Base-by-base conservation (phyloP, 2,329 filamentous ascomycete species). In the Cucurbitaria berberidis region DNA sequence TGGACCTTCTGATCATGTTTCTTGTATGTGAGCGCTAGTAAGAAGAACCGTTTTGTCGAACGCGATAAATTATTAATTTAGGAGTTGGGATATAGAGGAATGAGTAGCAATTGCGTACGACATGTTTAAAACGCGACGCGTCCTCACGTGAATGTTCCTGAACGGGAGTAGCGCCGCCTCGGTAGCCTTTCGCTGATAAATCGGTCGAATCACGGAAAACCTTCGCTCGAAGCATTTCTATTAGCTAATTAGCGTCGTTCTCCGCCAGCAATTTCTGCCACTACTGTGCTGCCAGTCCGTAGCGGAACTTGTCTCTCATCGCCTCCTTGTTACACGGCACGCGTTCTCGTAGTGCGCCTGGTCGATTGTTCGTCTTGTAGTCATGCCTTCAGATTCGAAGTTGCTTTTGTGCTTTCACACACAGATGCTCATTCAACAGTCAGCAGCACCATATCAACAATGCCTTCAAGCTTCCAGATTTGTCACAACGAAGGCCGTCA, bases 161-260 rank as follows among this genome's bases (percentile, higher is more conserved):
- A n/a, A n/a, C n/a, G n/a, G 24, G 24, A 26, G 24, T 26, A 26
- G 5, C 9, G 30, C n/a, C 18, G 15, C 5, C 19, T 39, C 36
- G 36, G 36, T 10, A 21, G 24, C 24, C 4, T 39, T 21, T 39
- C 36, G 36, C 15, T 5, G 19, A 5, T 24, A 5, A 15, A 7
- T 45, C 46, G 41, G 47, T 19, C 49, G 48, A 53, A 60, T 27
- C 49, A 13, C 42, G 51, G 53, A 32, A 34, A 16, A 45, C 15
- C 11, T 22, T 56, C 53, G 53, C 49, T 22, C 29, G 39, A 18
- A 42, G 40, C n/a, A 16, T 48, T 55, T 54, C 52, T 52, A 42
- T 63, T 63, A 63, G 58, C 51, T 63, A 63, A 63, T 43, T 52
- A 61, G 60, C 53, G 55, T 18, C 46, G 32, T 38, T 48, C 45